Conservation (phyloP, 2,329 filamentous ascomycete species). For the Xylariaceae sp. region DNA sequence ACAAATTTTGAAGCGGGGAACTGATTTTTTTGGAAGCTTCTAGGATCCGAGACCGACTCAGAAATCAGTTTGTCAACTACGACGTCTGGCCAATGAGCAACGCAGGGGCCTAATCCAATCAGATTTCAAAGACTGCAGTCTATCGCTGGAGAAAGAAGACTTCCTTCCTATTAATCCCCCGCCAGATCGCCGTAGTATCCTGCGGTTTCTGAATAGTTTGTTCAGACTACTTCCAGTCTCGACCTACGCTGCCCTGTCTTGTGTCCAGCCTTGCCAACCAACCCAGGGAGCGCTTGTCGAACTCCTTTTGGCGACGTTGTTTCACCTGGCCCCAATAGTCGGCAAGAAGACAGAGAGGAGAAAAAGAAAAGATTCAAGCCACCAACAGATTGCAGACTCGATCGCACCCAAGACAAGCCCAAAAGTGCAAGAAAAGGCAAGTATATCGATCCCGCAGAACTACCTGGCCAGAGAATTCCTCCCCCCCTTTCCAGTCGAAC, state of each 20-base stretch:
- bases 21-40: constrained; percentile 25
- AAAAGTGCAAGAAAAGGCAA: too few species aligned
- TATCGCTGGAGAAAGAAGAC: constrained; percentile 22
- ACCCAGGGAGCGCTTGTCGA: constrained; percentile 4
- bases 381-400: constrained; percentile 17
- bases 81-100: constrained; percentile 24
- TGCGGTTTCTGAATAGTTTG: constrained; percentile 17
- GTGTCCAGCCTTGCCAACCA: constrained; percentile 14
- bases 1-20: constrained; percentile 16
- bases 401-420: constrained; percentile 23
- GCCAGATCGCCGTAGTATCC: constrained; percentile 15
- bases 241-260: constrained; percentile 19
- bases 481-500: constrained; percentile 7
- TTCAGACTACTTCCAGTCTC: constrained; percentile 4
- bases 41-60: constrained; percentile 32
- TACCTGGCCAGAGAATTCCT: constrained; percentile 9
- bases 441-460: constrained; percentile 5
- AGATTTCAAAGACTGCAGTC: constrained; percentile 25
- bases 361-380: constrained; percentile 15
- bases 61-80: constrained; percentile 29
- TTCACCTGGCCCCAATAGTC: constrained; percentile 15
- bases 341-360: not conserved
- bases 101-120: constrained; percentile 15
- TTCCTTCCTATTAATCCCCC: constrained; percentile 26
- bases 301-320: constrained; percentile 16